Percentiles rank a stretch among this genome's conserved stretches.
Evolutionary conservation across 306 rosid species (phyloP).

Genomic region (Erythrophleum fordii): DNA sequence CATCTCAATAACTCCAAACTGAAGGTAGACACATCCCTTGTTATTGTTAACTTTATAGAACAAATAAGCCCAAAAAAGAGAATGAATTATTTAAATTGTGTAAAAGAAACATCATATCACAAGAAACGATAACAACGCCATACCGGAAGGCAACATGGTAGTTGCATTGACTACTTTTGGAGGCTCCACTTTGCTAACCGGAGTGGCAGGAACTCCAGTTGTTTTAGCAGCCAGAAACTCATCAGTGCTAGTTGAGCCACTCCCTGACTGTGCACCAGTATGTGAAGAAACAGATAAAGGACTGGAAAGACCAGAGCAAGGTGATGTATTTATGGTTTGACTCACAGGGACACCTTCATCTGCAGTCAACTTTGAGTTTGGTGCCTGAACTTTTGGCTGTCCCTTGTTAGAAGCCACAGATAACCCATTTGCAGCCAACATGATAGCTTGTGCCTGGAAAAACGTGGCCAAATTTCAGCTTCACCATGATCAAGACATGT

Average conservation of each 20-base stretch:
- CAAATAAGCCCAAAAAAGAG: constrained; percentile 6
- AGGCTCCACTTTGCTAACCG: constrained; percentile 66
- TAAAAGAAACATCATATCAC: constrained; percentile 7
- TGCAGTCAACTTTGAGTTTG: constrained; percentile 53
- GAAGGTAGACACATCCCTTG: background rate
- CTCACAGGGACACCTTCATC: constrained; percentile 52
- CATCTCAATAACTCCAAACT: constrained; percentile 12
- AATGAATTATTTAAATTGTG: background rate
- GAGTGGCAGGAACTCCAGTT: constrained; percentile 49
- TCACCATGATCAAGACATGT: constrained; percentile 17
- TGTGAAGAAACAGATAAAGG: constrained; percentile 86
- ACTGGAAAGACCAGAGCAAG: constrained; percentile 61
- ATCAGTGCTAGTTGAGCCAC: constrained; percentile 85
- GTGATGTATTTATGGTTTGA: constrained; percentile 49
- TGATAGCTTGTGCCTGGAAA: constrained; percentile 87
- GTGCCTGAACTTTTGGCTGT: constrained; percentile 57
- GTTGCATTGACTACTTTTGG: constrained; percentile 51
- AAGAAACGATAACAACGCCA: constrained; percentile 21
- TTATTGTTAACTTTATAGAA: background rate
- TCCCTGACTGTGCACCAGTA: constrained; percentile 66
- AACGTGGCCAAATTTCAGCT: constrained; percentile 35
- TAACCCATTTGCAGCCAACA: constrained; percentile 71
- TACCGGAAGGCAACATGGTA: constrained; percentile 78
- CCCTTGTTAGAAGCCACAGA: constrained; percentile 46
- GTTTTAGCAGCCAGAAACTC: constrained; percentile 67